These are phyloP conservation scores for Hypoxylon sp. DNA, from an alignment of 2,329 filamentous ascomycete species.

Conservation along the genomic window DNA sequence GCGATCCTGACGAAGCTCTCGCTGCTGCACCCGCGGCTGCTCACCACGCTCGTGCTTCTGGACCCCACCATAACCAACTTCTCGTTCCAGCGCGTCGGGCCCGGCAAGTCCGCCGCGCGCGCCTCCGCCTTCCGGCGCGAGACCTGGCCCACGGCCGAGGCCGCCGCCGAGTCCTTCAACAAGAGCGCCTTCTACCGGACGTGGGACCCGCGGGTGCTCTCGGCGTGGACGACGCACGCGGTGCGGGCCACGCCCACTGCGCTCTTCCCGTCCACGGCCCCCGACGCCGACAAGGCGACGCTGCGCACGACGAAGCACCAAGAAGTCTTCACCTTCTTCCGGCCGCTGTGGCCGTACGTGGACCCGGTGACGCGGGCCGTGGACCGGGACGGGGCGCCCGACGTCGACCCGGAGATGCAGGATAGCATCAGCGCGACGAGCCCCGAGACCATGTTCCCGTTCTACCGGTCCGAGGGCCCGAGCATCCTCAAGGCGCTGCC, in stretches of 20 bases:
- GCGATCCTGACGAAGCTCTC: conserved; percentile 79
- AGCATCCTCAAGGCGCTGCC: conserved; percentile 71
- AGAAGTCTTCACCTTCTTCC: conserved; percentile 84
- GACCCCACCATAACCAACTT: conserved; percentile 82
- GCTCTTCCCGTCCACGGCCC: conserved; percentile 65
- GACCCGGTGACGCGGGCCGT: conserved; percentile 59
- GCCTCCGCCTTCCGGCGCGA: conserved; percentile 82
- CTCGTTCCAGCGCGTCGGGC: conserved; percentile 58
- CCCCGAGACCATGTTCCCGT: conserved; percentile 60
- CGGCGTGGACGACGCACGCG: conserved; percentile 80
- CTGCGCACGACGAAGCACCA: conserved; percentile 88
- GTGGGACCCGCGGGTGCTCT: conserved; percentile 87
- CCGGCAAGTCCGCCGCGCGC: conserved; percentile 62
- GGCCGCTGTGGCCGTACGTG: conserved; percentile 68
- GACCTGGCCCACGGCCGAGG: conserved; percentile 82
- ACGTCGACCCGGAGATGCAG: conserved; percentile 60
- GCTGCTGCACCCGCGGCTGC: conserved; percentile 84
- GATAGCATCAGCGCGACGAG: conserved; percentile 52
- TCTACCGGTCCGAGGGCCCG: conserved; percentile 77
- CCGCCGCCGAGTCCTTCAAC: conserved; percentile 76
- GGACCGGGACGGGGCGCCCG: conserved; percentile 60
- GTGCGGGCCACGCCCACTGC: conserved; percentile 80
- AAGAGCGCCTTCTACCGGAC: conserved; percentile 81
- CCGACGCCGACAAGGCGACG: conserved; percentile 69
- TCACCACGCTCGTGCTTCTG: conserved; percentile 82